Evolutionary conservation across 2,329 filamentous ascomycete genomes (phyloP).

Genomic region (Rutstroemia sp.): DNA sequence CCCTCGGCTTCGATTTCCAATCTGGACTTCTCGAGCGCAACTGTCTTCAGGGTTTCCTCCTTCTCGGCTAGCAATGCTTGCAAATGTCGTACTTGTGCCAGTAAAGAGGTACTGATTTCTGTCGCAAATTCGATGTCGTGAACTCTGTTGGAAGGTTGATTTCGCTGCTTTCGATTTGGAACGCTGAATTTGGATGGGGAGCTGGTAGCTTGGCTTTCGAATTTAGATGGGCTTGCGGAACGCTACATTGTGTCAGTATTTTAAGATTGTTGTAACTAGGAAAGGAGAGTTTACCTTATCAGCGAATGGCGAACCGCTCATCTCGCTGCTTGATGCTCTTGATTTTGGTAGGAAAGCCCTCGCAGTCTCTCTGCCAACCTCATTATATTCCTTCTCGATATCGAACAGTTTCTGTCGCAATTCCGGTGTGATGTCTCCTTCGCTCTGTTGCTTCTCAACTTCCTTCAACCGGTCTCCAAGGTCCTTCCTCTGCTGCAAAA

Average conservation of each 20-base stretch:
- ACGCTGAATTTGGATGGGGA: conserved; percentile 87
- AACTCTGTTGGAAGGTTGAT: conserved; percentile 79
- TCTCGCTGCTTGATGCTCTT: conserved; percentile 65
- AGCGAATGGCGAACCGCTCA: conserved; percentile 36
- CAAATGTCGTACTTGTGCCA: conserved; percentile 87
- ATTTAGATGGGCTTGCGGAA: conserved; percentile 66
- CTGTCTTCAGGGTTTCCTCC: conserved; percentile 74
- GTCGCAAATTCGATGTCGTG: conserved; percentile 98
- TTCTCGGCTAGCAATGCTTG: conserved; percentile 80
- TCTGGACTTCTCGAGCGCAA: conserved; percentile 66
- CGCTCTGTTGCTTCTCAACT: conserved; percentile 68
- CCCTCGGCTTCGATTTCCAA: conserved; percentile 78
- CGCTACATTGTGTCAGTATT: conserved; percentile 40
- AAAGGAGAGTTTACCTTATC: conserved; percentile 35
- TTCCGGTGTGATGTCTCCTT: conserved; percentile 74
- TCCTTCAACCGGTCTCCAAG: conserved; percentile 76
- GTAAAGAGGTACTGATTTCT: conserved; percentile 89
- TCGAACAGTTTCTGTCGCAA: conserved; percentile 76
- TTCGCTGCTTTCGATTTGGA: conserved; percentile 80
- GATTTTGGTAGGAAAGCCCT: conserved; percentile 83
- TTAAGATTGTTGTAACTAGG: conserved; percentile 5
- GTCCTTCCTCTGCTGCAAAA: conserved; percentile 81
- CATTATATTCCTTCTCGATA: conserved; percentile 91
- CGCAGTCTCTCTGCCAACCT: conserved; percentile 83
- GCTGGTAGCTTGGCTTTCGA: conserved; percentile 74